A percentile compares a stretch with the other conserved stretches of the same genome.
Conservation (phyloP, 768 basidiomycete species). For the Termitomyces sp. region DNA sequence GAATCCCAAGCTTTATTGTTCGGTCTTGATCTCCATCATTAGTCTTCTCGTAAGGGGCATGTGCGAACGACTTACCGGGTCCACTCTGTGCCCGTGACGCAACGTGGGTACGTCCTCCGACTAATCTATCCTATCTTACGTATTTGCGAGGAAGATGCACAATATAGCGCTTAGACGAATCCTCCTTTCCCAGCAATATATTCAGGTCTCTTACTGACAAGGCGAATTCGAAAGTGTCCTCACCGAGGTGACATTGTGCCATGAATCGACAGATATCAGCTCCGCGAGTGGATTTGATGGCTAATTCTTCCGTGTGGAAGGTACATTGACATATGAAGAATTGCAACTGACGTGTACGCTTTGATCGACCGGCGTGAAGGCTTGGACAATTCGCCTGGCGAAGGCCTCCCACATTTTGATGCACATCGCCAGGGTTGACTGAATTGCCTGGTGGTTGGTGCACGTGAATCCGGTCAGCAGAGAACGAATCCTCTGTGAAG, state of each 20-base stretch:
- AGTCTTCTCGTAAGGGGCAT: background rate
- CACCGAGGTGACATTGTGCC: background rate
- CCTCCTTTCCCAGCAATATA: background rate
- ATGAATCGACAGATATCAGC: background rate
- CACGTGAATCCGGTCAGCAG: background rate
- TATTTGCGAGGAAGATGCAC: background rate
- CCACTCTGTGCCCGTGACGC: background rate
- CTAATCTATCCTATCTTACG: background rate
- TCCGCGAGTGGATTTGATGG: background rate
- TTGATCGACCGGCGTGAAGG: background rate
- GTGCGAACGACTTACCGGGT: background rate
- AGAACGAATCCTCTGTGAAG: background rate
- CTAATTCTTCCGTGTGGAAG: background rate
- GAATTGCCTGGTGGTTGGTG: background rate
- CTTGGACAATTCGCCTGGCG: background rate
- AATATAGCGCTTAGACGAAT: background rate
- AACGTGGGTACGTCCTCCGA: constrained; percentile 1
- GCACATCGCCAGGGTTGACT: too few relatives aligned
- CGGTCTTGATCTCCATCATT: constrained; percentile 22
- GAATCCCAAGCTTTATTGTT: constrained; percentile 37
- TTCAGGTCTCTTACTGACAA: background rate
- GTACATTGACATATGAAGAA: background rate
- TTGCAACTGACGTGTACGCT: background rate
- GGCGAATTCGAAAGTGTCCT: background rate
- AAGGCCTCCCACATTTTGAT: too few relatives aligned